Evolutionary conservation across 2,329 filamentous ascomycete genomes (phyloP), one percentile per base, ranked within the genome.

Genomic region (Talaromyces sp.): DNA sequence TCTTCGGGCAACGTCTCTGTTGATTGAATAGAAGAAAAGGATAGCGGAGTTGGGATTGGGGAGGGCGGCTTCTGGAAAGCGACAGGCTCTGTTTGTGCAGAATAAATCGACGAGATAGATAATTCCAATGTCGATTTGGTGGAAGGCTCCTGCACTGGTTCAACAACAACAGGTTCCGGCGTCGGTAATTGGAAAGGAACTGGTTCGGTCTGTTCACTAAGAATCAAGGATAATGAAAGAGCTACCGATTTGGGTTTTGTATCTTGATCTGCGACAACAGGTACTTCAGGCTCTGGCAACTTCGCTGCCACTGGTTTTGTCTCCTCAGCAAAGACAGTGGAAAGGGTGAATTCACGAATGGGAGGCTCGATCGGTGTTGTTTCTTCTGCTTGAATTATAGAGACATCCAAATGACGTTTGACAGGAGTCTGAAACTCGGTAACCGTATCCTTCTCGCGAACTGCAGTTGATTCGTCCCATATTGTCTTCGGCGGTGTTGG

Each of bases 1-100:
- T 72, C 69, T 13, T 78, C 69, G 13, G 83, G 83, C 17, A 76
- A 71, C 1, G 78, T 79, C 62, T 80, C 72, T 56, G 81, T 74
- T 2, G 78, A 77, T 43, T 72, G 64, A 58, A 84, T 77, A 5
- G 67, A 66, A 24, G 80, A 78, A 49, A 79, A 68, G 10, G 73
- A 70, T 35, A 79, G 68, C 69, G 32, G 70, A 67, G 50, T 64
- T 68, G 63, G 3, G 73, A 61, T 17, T 63, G 56, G 55, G 67
- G 67, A 21, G 41, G 64, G 29, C 61, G 21, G 29, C 29, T 51
- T 56, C 21, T 63, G 66, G 17, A 69, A 69, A 17, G 62, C 63
- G 52, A 71, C 60, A 4, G 78, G 77, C 62, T 75, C 72, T 7
- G 70, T 72, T 71, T 19, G 70, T 70, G 43, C 61, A 68, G 32